A percentile compares a stretch with the other conserved stretches of the same genome.
phyloP scores from a whole-genome alignment of 1,284 basidiomycete species.

The Microbotryum lychnidis-dioicae region DNA sequence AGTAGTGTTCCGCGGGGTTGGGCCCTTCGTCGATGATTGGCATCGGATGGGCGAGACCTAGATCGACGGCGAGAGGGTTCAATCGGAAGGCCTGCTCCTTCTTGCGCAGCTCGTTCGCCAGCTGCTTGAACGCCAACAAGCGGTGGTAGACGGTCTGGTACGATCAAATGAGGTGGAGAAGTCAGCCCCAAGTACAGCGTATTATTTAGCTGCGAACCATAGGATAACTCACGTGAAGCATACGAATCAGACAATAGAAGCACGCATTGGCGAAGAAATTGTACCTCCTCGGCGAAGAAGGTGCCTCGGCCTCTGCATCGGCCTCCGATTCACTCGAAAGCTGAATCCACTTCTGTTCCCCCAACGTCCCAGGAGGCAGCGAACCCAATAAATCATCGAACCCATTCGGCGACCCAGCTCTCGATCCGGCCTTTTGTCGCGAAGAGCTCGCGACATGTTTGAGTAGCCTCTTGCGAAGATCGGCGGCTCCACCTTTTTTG shows the following conservation, averaged over 20 bases:
- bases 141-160: slow-evolving; percentile 75
- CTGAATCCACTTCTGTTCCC: slow-evolving; percentile 25
- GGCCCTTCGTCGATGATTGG: slow-evolving; percentile 37
- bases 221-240: slow-evolving; percentile 63
- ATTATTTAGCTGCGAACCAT: too few species aligned
- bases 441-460: slow-evolving; percentile 45
- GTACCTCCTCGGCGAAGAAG: slow-evolving; percentile 19
- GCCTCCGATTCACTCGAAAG: slow-evolving; percentile 14
- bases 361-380: neutral
- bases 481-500: slow-evolving; percentile 48
- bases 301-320: slow-evolving; percentile 9
- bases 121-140: slow-evolving; percentile 64
- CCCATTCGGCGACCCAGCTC: slow-evolving; percentile 5
- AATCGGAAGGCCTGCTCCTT: slow-evolving; percentile 41
- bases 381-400: neutral
- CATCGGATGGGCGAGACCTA: slow-evolving; percentile 38
- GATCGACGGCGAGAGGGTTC: slow-evolving; percentile 50
- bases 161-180: neutral
- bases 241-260: slow-evolving; percentile 80
- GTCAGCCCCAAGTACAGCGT: slow-evolving; percentile 7
- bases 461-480: slow-evolving; percentile 67
- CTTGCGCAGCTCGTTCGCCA: slow-evolving; percentile 48
- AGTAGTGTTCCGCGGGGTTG: slow-evolving; percentile 59
- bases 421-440: slow-evolving; percentile 1
- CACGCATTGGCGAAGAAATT: slow-evolving; percentile 84